phyloP scores from a whole-genome alignment of 2,329 filamentous ascomycete species.

The Sphaerulina musiva region DNA sequence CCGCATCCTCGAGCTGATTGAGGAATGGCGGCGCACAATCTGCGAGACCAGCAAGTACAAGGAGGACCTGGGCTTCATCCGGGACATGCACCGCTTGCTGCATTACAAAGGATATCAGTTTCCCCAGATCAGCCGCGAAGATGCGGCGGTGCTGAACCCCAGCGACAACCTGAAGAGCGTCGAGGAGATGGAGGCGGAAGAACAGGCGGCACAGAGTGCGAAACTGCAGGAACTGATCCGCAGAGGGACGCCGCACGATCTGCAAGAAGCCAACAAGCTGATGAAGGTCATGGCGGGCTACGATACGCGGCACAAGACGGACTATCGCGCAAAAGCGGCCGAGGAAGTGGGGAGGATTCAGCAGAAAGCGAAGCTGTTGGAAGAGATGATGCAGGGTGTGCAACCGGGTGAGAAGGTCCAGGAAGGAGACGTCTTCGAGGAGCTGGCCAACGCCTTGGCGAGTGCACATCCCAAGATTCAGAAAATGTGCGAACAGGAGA shows the following conservation, averaged over 20 bases:
- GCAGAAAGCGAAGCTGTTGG: constrained; percentile 84
- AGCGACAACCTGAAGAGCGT: constrained; percentile 94
- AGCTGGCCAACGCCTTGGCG: constrained; percentile 79
- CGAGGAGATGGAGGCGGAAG: constrained; percentile 98
- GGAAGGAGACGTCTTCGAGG: constrained; percentile 65
- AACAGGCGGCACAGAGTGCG: constrained; percentile 89
- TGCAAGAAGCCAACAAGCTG: constrained; percentile 92
- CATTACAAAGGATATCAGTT: constrained; percentile 97
- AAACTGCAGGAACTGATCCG: constrained; percentile 96
- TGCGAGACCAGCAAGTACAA: constrained; percentile 97
- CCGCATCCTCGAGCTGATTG: constrained; percentile 90
- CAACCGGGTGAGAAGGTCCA: constrained; percentile 71
- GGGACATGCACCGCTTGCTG: constrained; percentile 93
- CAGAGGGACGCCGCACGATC: constrained; percentile 79
- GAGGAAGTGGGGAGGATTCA: constrained; percentile 93
- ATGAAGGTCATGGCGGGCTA: constrained; percentile 99
- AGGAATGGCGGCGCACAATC: constrained; percentile 97
- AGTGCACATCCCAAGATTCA: constrained; percentile 98
- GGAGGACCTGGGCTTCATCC: constrained; percentile 90
- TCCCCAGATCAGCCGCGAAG: constrained; percentile 82
- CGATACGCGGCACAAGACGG: constrained; percentile 90
- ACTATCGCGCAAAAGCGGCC: constrained; percentile 94
- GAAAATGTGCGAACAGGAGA: constrained; percentile 99
- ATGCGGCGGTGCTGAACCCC: constrained; percentile 92
- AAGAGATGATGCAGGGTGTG: constrained; percentile 85